These are phyloP conservation scores for Helotiales sp. DNA, from an alignment of 2,329 filamentous ascomycete species.

Conservation along the genomic window DNA sequence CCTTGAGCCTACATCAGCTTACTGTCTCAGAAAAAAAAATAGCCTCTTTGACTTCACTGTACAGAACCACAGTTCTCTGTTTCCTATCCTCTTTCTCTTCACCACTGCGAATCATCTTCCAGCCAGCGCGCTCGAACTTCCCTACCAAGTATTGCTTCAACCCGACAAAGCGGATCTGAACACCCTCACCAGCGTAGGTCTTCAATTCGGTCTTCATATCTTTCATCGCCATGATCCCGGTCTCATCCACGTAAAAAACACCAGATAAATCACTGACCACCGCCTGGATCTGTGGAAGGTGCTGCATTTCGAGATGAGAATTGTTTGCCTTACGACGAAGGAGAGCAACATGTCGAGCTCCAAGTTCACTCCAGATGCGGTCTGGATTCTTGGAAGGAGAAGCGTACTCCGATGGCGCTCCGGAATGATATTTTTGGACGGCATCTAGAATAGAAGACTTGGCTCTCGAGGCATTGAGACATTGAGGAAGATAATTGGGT, in stretches of 20 bases:
- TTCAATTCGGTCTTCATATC: not conserved
- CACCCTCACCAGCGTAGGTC: not conserved
- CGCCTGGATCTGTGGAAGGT: not conserved
- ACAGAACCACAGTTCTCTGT: not conserved
- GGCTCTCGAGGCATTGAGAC: conserved; percentile 20
- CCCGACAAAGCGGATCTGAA: conserved; percentile 26
- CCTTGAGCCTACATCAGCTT: not conserved
- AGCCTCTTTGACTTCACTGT: not conserved
- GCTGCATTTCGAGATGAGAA: not conserved
- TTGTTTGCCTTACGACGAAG: not conserved
- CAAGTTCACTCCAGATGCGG: not conserved
- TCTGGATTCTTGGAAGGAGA: not conserved
- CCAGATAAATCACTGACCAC: not conserved
- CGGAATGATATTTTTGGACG: not conserved
- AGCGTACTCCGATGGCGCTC: not conserved
- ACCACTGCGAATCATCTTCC: conserved; percentile 16
- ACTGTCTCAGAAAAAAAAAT: not conserved
- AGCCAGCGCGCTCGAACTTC: conserved; percentile 26
- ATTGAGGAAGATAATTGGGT: conserved; percentile 27
- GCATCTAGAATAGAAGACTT: conserved; percentile 18
- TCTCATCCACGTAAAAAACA: not conserved
- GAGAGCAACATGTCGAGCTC: not conserved
- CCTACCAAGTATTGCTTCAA: conserved; percentile 14
- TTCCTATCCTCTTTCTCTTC: not conserved
- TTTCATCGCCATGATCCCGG: not conserved